Percentiles rank a stretch among this genome's conserved stretches.
phyloP scores from a whole-genome alignment of 2,329 filamentous ascomycete genomes.

The Ceratocystis variospora region DNA sequence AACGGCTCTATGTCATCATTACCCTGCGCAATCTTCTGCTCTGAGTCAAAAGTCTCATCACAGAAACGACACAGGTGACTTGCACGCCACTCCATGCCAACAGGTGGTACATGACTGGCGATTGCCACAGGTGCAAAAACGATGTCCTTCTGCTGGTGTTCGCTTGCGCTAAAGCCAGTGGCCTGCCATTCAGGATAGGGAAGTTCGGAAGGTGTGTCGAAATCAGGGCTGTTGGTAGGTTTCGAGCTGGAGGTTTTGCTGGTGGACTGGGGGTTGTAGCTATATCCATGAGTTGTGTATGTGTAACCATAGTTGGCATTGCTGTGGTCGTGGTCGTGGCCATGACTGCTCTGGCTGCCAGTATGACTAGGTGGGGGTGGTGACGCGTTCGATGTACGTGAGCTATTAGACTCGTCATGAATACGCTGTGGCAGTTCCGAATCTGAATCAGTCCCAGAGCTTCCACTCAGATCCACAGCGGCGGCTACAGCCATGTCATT shows the following conservation, averaged over 20 bases:
- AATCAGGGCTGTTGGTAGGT: constrained; percentile 20
- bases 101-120: constrained; percentile 42
- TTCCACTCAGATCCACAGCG: neutral
- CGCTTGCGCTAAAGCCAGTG: constrained; percentile 30
- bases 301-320: neutral
- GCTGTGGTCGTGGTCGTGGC: neutral
- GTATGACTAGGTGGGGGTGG: constrained; percentile 18
- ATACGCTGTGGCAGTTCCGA: constrained; percentile 6
- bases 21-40: constrained; percentile 31
- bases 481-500: neutral
- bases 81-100: constrained; percentile 38
- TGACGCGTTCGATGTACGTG: neutral
- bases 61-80: constrained; percentile 42
- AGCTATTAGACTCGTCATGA: neutral
- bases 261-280: constrained; percentile 5
- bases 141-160: constrained; percentile 35
- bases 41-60: constrained; percentile 36
- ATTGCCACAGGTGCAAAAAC: constrained; percentile 45
- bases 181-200: constrained; percentile 38
- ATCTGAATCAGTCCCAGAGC: neutral
- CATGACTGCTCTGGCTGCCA: neutral
- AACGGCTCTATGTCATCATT: constrained; percentile 39
- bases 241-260: neutral
- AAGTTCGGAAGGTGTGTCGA: constrained; percentile 21
- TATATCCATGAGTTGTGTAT: neutral